A percentile compares a stretch with the other conserved stretches of the same genome.
These are phyloP conservation scores for Trifolium repens DNA, from an alignment of 306 rosid species.

Conservation along the genomic window DNA sequence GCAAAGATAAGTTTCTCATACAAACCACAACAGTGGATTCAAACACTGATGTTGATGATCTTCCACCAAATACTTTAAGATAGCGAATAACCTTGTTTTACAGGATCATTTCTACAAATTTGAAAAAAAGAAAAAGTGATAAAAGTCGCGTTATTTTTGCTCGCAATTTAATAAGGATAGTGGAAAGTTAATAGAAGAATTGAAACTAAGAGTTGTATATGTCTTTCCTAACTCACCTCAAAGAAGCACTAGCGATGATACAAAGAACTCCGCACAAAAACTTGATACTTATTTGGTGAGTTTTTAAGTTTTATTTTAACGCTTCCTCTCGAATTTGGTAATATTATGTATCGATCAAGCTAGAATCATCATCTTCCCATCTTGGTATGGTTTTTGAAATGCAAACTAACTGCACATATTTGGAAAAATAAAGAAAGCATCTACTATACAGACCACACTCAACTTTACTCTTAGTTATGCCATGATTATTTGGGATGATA, in stretches of 20 bases:
- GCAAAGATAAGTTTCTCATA: constrained; percentile 89
- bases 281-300: constrained; percentile 70
- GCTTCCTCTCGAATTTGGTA: constrained; percentile 7
- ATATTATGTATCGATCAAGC: constrained; percentile 4
- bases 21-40: constrained; percentile 77
- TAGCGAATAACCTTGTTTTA: constrained; percentile 39
- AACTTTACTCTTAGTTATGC: not conserved
- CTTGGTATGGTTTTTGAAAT: not conserved
- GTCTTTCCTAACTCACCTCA: constrained; percentile 50
- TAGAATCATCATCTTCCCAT: constrained; percentile 17
- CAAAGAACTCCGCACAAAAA: constrained; percentile 50
- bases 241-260: constrained; percentile 68
- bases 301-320: constrained; percentile 46
- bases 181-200: constrained; percentile 76
- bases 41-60: constrained; percentile 75
- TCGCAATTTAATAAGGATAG: constrained; percentile 80
- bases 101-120: constrained; percentile 22
- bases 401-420: constrained; percentile 7
- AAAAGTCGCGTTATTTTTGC: constrained; percentile 23
- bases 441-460: not conserved
- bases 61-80: constrained; percentile 76
- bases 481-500: constrained; percentile 2
- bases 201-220: constrained; percentile 83
- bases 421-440: not conserved
- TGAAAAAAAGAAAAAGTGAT: constrained; percentile 21